phyloP scores from a whole-genome alignment of 2,329 filamentous ascomycete genomes.

The Metarhizium rileyi region DNA sequence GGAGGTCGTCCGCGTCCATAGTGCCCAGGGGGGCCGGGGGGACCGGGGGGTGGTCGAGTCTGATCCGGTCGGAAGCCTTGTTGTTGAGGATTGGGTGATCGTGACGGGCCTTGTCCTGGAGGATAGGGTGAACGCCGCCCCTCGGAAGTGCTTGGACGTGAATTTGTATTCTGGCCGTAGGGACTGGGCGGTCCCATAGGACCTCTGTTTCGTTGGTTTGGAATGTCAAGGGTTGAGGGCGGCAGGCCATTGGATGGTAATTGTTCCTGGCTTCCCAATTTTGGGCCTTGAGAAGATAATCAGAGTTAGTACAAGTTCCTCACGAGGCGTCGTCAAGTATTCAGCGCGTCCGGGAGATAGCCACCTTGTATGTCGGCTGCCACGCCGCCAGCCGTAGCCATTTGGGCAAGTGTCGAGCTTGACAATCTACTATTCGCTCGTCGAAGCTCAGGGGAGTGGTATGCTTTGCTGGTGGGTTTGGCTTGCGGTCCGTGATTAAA shows the following conservation, averaged over 20 bases:
- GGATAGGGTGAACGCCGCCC: constrained; percentile 21
- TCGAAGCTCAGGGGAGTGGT: constrained; percentile 67
- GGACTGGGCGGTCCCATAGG: constrained; percentile 28
- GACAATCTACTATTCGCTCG: constrained; percentile 80
- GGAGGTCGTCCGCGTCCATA: constrained; percentile 13
- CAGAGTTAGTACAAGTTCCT: constrained; percentile 44
- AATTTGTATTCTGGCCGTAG: constrained; percentile 21
- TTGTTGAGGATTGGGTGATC: constrained; percentile 20
- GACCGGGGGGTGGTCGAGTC: constrained; percentile 4
- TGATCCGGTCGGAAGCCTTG: constrained; percentile 18
- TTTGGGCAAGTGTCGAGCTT: constrained; percentile 66
- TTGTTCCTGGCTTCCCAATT: constrained; percentile 24
- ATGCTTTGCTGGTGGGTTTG: constrained; percentile 56
- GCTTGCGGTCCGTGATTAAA: constrained; percentile 69
- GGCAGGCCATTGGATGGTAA: constrained; percentile 26
- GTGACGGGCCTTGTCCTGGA: constrained; percentile 15
- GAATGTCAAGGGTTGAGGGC: constrained; percentile 30
- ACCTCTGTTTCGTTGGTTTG: constrained; percentile 33
- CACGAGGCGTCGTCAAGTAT: constrained; percentile 39
- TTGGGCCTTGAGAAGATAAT: constrained; percentile 44
- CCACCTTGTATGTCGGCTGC: constrained; percentile 22
- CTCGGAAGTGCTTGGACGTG: constrained; percentile 22
- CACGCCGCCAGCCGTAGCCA: constrained; percentile 59
- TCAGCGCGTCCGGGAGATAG: constrained; percentile 35
- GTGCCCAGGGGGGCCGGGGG: constrained; percentile 12